Evolutionary conservation across 805 yeast species (phyloP).

Genomic region (Metschnikowia kunwiensis): DNA sequence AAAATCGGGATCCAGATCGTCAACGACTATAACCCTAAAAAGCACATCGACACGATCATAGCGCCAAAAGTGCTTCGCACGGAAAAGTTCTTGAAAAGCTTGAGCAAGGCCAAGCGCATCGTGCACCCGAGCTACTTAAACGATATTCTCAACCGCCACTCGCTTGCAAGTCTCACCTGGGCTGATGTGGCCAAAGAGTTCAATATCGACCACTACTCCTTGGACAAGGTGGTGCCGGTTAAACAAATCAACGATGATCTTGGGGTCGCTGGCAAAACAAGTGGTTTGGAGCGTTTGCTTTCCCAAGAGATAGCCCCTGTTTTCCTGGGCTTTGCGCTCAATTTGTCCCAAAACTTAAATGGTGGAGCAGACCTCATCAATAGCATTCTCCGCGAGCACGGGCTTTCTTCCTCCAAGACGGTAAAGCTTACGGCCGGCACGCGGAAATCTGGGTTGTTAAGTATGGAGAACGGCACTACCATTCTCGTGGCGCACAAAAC

Average conservation of each 20-base stretch:
- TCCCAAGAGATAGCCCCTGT: conserved; percentile 22
- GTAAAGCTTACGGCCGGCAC: conserved; percentile 20
- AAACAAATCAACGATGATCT: conserved; percentile 33
- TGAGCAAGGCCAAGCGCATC: conserved; percentile 54
- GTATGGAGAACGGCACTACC: conserved; percentile 15
- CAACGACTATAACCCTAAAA: conserved; percentile 38
- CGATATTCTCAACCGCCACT: conserved; percentile 23
- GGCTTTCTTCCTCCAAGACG: conserved; percentile 34
- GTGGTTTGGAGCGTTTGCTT: conserved; percentile 13
- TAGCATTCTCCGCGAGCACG: conserved; percentile 60
- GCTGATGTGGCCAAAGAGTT: conserved; percentile 20
- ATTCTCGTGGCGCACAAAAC: conserved; percentile 32
- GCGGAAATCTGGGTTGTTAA: conserved; percentile 17
- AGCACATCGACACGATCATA: conserved; percentile 48
- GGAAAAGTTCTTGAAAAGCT: conserved; percentile 74
- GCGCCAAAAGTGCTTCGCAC: conserved; percentile 86
- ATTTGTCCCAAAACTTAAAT: conserved; percentile 53
- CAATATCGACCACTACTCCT: conserved; percentile 29
- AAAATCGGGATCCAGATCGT: conserved; percentile 57
- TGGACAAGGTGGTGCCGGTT: conserved; percentile 31
- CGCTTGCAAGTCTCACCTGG: conserved; percentile 27
- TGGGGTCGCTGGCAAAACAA: conserved; percentile 19
- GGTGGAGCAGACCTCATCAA: conserved; percentile 59
- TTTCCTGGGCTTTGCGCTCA: conserved; percentile 49
- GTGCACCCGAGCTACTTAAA: conserved; percentile 50